Evolutionary conservation across 495 filamentous ascomycete genomes (phyloP).

Genomic region (Platismatia glauca): DNA sequence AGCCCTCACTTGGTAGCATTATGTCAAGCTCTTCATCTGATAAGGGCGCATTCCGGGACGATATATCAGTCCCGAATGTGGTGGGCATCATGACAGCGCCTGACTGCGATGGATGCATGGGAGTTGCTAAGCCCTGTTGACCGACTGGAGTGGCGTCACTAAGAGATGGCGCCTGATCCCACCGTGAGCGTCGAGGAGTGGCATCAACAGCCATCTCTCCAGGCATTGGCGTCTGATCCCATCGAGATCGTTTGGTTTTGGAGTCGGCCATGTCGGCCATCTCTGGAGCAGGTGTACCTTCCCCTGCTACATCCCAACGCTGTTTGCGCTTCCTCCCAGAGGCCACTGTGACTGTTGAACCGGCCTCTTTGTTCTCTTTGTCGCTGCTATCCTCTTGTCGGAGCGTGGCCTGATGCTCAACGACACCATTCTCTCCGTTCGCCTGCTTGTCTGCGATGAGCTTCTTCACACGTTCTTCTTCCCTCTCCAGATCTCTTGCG

Average conservation of each 20-base stretch:
- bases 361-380: conserved; percentile 64
- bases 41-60: conserved; percentile 65
- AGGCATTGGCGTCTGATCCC: conserved; percentile 77
- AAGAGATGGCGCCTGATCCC: conserved; percentile 73
- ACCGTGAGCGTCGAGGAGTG: conserved; percentile 66
- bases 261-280: conserved; percentile 45
- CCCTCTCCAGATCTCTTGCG: conserved; percentile 79
- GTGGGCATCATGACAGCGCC: conserved; percentile 45
- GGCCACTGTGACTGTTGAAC: conserved; percentile 53
- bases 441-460: conserved; percentile 70
- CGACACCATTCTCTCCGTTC: conserved; percentile 48
- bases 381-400: conserved; percentile 52
- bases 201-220: conserved; percentile 40
- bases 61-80: conserved; percentile 72
- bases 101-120: conserved; percentile 71
- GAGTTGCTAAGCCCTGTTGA: conserved; percentile 71
- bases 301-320: conserved; percentile 73
- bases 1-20: conserved; percentile 86
- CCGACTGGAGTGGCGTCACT: conserved; percentile 71
- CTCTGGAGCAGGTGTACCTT: conserved; percentile 36
- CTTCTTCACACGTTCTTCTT: conserved; percentile 80
- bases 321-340: conserved; percentile 78
- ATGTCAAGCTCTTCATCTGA: conserved; percentile 91
- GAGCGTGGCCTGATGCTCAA: conserved; percentile 62
- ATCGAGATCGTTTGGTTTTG: conserved; percentile 72